Percentiles rank a stretch among this genome's conserved stretches.
Conservation (phyloP, 2,329 filamentous ascomycete genomes). For the Colletotrichum orbiculare region DNA sequence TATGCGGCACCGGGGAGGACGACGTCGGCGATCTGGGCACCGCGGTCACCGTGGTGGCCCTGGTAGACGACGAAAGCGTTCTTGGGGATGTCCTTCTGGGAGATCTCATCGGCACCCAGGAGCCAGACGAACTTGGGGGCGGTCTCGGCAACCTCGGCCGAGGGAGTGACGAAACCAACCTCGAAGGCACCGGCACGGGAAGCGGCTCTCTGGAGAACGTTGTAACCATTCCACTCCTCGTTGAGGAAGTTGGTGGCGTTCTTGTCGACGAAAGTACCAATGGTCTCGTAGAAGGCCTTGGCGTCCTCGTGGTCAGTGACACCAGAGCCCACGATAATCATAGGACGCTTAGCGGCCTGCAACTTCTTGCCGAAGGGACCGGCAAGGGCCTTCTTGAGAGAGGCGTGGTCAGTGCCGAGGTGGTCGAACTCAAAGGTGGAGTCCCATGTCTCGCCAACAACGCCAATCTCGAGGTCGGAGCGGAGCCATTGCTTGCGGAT, state of each 20-base stretch:
- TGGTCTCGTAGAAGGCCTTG: slow-evolving; percentile 91
- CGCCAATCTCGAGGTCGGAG: slow-evolving; percentile 91
- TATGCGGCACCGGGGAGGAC: slow-evolving; percentile 95
- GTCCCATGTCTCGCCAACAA: slow-evolving; percentile 90
- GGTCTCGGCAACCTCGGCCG: slow-evolving; percentile 81
- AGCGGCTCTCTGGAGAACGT: slow-evolving; percentile 92
- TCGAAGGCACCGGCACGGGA: slow-evolving; percentile 95
- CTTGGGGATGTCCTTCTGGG: slow-evolving; percentile 87
- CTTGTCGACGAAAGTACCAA: slow-evolving; percentile 93
- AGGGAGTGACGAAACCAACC: slow-evolving; percentile 92
- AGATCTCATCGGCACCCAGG: slow-evolving; percentile 92
- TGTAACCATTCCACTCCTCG: slow-evolving; percentile 96
- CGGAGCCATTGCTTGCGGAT: slow-evolving; percentile 98
- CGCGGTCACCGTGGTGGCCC: slow-evolving; percentile 95
- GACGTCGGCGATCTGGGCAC: slow-evolving; percentile 92
- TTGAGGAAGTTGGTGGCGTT: slow-evolving; percentile 89
- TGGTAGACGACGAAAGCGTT: slow-evolving; percentile 98
- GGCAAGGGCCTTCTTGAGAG: slow-evolving; percentile 85
- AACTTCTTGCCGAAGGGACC: slow-evolving; percentile 95
- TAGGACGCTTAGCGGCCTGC: slow-evolving; percentile 85
- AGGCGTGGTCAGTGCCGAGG: slow-evolving; percentile 80
- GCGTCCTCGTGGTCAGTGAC: slow-evolving; percentile 92
- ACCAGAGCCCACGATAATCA: slow-evolving; percentile 95
- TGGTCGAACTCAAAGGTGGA: slow-evolving; percentile 97
- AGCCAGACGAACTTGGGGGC: slow-evolving; percentile 97